Percentiles rank a stretch among this genome's conserved stretches.
Evolutionary conservation across 2,329 filamentous ascomycete species (phyloP).

Genomic region (Apiospora malaysiana): DNA sequence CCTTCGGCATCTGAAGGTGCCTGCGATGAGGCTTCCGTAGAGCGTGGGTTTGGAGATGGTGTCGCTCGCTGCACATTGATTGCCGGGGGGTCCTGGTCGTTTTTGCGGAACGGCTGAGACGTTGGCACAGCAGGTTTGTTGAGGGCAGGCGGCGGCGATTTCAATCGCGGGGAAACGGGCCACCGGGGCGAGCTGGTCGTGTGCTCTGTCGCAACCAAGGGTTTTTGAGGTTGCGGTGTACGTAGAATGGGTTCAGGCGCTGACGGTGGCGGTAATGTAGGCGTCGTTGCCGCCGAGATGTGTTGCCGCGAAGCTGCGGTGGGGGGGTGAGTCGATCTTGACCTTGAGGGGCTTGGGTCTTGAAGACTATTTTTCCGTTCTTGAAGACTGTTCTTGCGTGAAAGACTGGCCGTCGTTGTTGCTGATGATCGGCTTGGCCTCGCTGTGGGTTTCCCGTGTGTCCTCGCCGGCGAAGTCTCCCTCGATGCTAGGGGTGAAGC

Average conservation of each 20-base stretch:
- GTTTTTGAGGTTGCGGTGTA: slow-evolving; percentile 69
- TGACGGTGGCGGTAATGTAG: slow-evolving; percentile 68
- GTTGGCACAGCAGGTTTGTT: slow-evolving; percentile 43
- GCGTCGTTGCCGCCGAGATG: slow-evolving; percentile 71
- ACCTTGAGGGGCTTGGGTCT: slow-evolving; percentile 67
- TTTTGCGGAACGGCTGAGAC: slow-evolving; percentile 43
- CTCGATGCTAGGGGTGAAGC: slow-evolving; percentile 39
- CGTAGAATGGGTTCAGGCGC: slow-evolving; percentile 65
- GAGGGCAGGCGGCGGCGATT: slow-evolving; percentile 73
- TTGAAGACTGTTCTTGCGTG: slow-evolving; percentile 69
- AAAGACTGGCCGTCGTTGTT: slow-evolving; percentile 45
- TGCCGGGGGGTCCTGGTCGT: slow-evolving; percentile 55
- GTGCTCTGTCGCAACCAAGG: slow-evolving; percentile 50
- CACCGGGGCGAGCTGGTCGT: slow-evolving; percentile 68
- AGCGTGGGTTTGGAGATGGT: slow-evolving; percentile 50
- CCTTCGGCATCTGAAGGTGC: slow-evolving; percentile 59
- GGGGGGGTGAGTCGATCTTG: slow-evolving; percentile 56
- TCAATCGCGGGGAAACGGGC: slow-evolving; percentile 78
- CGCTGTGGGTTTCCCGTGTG: slow-evolving; percentile 27
- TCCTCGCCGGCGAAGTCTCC: slow-evolving; percentile 38
- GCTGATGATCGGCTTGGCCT: slow-evolving; percentile 38
- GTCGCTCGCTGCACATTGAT: slow-evolving; percentile 60
- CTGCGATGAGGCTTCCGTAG: slow-evolving; percentile 39
- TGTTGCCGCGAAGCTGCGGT: slow-evolving; percentile 66
- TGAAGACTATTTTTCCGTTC: slow-evolving; percentile 52